Conservation (phyloP, 306 rosid genomes). For the Sphenostylis stenocarpa region DNA sequence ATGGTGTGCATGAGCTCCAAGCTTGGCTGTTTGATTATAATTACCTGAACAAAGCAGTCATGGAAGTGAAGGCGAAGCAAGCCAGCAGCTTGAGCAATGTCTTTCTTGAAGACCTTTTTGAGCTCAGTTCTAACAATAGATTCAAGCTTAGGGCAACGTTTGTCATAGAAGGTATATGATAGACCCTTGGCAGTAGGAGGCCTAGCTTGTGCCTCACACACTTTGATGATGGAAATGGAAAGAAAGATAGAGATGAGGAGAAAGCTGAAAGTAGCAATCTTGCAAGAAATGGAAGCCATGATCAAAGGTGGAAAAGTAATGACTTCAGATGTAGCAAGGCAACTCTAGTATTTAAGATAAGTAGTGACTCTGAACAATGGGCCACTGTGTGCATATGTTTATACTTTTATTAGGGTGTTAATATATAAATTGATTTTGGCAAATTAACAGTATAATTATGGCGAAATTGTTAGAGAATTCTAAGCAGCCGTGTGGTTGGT, state of each 20-base stretch:
- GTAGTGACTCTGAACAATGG: not conserved
- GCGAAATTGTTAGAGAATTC: not conserved
- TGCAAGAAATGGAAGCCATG: constrained; percentile 21
- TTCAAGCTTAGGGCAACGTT: constrained; percentile 55
- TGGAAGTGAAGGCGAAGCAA: constrained; percentile 77
- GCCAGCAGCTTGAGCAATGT: constrained; percentile 76
- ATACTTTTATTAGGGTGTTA: not conserved
- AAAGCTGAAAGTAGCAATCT: not conserved
- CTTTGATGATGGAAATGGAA: not conserved
- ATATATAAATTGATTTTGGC: not conserved
- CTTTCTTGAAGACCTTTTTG: constrained; percentile 49
- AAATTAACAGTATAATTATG: too few species aligned
- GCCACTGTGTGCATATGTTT: not conserved
- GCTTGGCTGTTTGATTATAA: not conserved
- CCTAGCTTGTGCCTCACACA: constrained; percentile 29
- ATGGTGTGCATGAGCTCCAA: not conserved
- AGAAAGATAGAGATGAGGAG: constrained; percentile 33
- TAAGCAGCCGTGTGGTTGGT: constrained; percentile 19
- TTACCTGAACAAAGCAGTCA: constrained; percentile 81
- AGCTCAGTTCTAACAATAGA: constrained; percentile 54
- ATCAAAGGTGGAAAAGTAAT: not conserved
- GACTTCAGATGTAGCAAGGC: not conserved
- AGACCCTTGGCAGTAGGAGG: constrained; percentile 39
- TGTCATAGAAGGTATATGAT: constrained; percentile 37
- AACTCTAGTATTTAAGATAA: constrained; percentile 17